A percentile compares a stretch with the other conserved stretches of the same genome.
These are phyloP conservation scores for Geum urbanum DNA, from an alignment of 306 rosid genomes.

Conservation along the genomic window DNA sequence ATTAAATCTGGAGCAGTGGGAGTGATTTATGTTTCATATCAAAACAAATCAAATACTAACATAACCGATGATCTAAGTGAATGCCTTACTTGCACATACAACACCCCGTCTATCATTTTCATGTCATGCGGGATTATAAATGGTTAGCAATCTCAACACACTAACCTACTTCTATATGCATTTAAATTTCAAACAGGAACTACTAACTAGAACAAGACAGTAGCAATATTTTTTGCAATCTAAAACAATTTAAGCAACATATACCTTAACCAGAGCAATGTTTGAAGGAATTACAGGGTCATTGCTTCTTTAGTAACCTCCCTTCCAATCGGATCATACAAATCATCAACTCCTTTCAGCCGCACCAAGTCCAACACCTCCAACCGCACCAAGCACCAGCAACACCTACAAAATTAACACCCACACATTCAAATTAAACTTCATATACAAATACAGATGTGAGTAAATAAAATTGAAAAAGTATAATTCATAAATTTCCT, in stretches of 20 bases:
- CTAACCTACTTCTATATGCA: not conserved
- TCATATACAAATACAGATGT: too few relatives aligned
- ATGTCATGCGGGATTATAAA: not conserved
- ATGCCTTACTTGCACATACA: too few relatives aligned
- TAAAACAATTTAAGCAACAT: not conserved
- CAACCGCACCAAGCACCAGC: slow-evolving; percentile 93
- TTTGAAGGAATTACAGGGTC: slow-evolving; percentile 87
- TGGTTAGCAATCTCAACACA: not conserved
- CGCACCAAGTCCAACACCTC: slow-evolving; percentile 94
- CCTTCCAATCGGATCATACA: slow-evolving; percentile 96
- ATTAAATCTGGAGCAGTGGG: not conserved
- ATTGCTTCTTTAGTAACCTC: slow-evolving; percentile 65
- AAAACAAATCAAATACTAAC: not conserved
- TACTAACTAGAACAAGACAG: not conserved
- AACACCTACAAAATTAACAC: slow-evolving; percentile 45
- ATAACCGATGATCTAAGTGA: too few relatives aligned
- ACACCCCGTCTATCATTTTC: too few relatives aligned
- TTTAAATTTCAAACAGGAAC: not conserved
- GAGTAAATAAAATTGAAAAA: too few relatives aligned
- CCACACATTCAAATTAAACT: not conserved
- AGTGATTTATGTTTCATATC: not conserved
- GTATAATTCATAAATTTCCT: not conserved
- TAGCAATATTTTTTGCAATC: not conserved
- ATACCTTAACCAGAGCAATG: slow-evolving; percentile 89
- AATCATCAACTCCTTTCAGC: slow-evolving; percentile 85